Evolutionary conservation across 2,329 filamentous ascomycete genomes (phyloP).

Genomic region (Xylaria hypoxylon): DNA sequence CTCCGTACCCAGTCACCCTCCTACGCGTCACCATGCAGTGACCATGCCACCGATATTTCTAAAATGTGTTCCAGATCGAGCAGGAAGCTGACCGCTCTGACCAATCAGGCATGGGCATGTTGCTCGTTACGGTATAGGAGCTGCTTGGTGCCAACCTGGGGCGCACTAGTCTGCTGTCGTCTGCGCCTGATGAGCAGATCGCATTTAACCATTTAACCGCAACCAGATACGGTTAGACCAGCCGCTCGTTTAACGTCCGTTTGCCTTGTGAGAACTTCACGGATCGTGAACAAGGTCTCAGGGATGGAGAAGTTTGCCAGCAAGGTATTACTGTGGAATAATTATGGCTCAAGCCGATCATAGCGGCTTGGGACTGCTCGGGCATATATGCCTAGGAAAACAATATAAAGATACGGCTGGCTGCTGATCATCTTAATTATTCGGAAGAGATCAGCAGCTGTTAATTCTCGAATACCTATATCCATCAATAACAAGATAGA

Average conservation of each 20-base stretch:
- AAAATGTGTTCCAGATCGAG: slow-evolving; percentile 16
- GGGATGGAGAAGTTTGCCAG: neutral
- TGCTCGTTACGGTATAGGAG: slow-evolving; percentile 22
- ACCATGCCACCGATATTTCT: neutral
- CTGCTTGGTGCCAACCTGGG: neutral
- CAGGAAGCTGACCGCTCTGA: slow-evolving; percentile 2
- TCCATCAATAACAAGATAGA: neutral
- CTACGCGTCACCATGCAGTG: neutral
- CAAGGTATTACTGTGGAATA: slow-evolving; percentile 1
- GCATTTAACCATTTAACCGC: slow-evolving; percentile 39
- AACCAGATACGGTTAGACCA: slow-evolving; percentile 25
- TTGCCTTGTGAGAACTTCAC: slow-evolving; percentile 22
- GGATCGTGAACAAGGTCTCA: slow-evolving; percentile 16
- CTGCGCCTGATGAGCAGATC: slow-evolving; percentile 3
- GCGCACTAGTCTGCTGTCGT: slow-evolving; percentile 21
- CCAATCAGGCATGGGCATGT: slow-evolving; percentile 25
- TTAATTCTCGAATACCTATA: neutral
- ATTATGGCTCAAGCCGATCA: neutral
- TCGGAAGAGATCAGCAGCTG: slow-evolving; percentile 3
- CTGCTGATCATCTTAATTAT: neutral
- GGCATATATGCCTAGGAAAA: neutral
- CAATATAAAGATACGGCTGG: slow-evolving; percentile 30
- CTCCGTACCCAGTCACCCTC: neutral
- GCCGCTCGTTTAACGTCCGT: slow-evolving; percentile 23
- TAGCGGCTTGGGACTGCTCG: slow-evolving; percentile 1